Evolutionary conservation across 2,329 filamentous ascomycete genomes (phyloP).

Genomic region (Pseudocercospora vitis): DNA sequence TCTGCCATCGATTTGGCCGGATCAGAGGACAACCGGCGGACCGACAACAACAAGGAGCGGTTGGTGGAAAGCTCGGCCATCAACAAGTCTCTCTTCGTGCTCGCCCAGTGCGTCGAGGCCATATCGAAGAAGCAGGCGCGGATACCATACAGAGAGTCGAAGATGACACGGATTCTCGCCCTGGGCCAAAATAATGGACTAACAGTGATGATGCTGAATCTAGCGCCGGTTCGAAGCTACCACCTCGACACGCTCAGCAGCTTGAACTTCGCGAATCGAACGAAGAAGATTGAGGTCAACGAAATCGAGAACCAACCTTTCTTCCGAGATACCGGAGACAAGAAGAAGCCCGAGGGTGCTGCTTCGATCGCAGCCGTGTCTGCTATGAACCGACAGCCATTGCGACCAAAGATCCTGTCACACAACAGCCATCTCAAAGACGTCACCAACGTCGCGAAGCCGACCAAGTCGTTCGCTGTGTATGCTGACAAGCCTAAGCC

Average conservation of each 20-base stretch:
- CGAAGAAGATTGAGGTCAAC: constrained; percentile 92
- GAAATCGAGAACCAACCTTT: constrained; percentile 96
- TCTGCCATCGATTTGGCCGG: constrained; percentile 94
- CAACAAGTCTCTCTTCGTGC: constrained; percentile 93
- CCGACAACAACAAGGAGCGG: constrained; percentile 88
- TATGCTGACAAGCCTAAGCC: constrained; percentile 70
- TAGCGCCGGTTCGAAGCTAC: constrained; percentile 87
- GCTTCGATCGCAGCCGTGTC: constrained; percentile 39
- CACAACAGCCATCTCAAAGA: constrained; percentile 63
- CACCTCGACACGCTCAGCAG: constrained; percentile 92
- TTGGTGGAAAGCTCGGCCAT: constrained; percentile 95
- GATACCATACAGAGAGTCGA: constrained; percentile 90
- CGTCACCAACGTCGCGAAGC: constrained; percentile 60
- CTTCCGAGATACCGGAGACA: constrained; percentile 50
- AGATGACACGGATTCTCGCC: constrained; percentile 94
- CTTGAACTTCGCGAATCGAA: constrained; percentile 89
- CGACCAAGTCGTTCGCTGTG: constrained; percentile 80
- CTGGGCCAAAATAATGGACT: constrained; percentile 93
- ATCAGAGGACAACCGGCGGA: constrained; percentile 91
- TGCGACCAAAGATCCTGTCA: constrained; percentile 72
- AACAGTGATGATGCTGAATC: constrained; percentile 94
- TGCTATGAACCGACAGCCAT: constrained; percentile 64
- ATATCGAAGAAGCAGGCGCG: constrained; percentile 74
- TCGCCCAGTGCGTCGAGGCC: constrained; percentile 93
- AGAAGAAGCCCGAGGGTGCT: constrained; percentile 41